phyloP scores from a whole-genome alignment of 208 protist species.

The Leishmania martiniquensis region DNA sequence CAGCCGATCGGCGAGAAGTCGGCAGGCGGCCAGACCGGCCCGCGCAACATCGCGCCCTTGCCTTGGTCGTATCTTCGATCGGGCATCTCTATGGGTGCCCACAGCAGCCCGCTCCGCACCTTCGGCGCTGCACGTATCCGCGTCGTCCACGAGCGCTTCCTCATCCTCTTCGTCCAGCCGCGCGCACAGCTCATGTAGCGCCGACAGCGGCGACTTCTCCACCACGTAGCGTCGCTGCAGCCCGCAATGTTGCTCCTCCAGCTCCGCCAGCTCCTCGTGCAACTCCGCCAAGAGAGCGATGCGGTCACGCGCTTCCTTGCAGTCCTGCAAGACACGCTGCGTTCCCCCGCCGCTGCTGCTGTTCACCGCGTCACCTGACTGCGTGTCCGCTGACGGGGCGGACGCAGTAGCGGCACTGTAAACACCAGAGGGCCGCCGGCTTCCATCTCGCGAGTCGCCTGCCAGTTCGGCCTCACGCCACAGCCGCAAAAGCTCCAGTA shows the following conservation, averaged over 20 bases:
- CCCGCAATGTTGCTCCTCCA: slow-evolving; percentile 24
- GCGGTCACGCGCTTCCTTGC: slow-evolving; percentile 8
- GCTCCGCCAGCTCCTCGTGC: slow-evolving; percentile 7
- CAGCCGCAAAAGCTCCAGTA: slow-evolving; percentile 11
- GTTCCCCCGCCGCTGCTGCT: slow-evolving; percentile 3
- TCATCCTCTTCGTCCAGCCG: slow-evolving; percentile 7
- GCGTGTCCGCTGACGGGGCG: not conserved
- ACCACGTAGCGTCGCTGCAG: slow-evolving; percentile 34
- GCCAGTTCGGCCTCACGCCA: slow-evolving; percentile 7
- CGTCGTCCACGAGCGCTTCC: not conserved
- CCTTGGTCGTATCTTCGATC: not conserved
- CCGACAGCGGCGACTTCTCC: slow-evolving; percentile 13
- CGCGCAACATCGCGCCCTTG: not conserved
- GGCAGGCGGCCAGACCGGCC: slow-evolving; percentile 15
- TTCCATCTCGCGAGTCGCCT: slow-evolving; percentile 5
- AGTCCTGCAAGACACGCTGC: slow-evolving; percentile 24
- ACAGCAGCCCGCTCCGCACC: not conserved
- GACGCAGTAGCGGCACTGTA: not conserved
- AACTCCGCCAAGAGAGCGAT: slow-evolving; percentile 14
- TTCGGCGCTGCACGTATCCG: not conserved
- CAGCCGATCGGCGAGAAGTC: slow-evolving; percentile 10
- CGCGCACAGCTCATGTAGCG: slow-evolving; percentile 12
- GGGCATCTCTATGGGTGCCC: not conserved
- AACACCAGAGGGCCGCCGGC: slow-evolving; percentile 16
- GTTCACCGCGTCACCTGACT: not conserved